phyloP scores from a whole-genome alignment of 139 green algal species.

The Parachlorella kessleri region DNA sequence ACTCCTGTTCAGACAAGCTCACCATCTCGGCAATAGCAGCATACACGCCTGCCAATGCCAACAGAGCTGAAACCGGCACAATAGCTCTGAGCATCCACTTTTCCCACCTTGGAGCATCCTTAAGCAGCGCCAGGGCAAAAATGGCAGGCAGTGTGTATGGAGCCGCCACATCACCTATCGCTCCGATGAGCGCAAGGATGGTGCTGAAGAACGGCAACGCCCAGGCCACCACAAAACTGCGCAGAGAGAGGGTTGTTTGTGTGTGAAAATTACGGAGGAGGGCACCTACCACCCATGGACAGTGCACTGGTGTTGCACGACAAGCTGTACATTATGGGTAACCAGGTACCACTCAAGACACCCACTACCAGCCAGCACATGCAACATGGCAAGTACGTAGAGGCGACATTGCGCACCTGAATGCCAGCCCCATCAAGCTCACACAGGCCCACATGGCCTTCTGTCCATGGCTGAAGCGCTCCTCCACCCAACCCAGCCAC shows the following conservation, averaged over 20 bases:
- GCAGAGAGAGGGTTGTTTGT: conserved; percentile 10
- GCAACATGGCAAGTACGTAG: too few species aligned
- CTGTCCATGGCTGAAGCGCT: not conserved
- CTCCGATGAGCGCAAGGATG: conserved; percentile 45
- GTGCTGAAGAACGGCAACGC: conserved; percentile 43
- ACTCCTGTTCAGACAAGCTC: too few species aligned
- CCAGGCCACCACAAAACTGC: conserved; percentile 23
- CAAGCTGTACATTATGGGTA: too few species aligned
- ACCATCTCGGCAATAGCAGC: not conserved
- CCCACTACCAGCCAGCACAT: too few species aligned
- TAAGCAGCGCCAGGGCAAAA: conserved; percentile 39
- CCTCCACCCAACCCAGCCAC: not conserved
- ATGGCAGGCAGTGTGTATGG: conserved; percentile 41
- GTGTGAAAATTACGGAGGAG: too few species aligned
- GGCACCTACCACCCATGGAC: too few species aligned
- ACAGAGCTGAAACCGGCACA: not conserved
- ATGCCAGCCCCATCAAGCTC: not conserved
- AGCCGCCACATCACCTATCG: conserved; percentile 37
- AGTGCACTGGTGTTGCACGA: too few species aligned
- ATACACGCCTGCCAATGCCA: not conserved
- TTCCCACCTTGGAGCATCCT: conserved; percentile 1
- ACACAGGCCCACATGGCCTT: conserved; percentile 19
- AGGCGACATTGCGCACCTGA: too few species aligned
- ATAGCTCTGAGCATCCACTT: conserved; percentile 13
- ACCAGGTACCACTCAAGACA: too few species aligned